Evolutionary conservation across 495 filamentous ascomycete genomes (phyloP).

Genomic region (Tuber magnatum): DNA sequence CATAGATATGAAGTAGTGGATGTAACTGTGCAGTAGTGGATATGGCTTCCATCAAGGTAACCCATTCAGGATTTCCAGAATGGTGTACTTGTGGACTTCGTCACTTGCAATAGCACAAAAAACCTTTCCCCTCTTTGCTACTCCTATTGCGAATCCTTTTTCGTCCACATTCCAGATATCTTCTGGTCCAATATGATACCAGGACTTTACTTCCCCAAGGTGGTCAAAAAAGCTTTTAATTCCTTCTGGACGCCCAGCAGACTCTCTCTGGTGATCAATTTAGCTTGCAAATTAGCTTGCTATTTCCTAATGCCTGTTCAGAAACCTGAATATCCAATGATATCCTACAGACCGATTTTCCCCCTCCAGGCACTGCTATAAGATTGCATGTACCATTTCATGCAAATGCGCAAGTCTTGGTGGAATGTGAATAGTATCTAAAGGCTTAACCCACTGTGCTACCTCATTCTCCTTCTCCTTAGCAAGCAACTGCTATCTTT

Average conservation of each 20-base stretch:
- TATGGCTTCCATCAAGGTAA: slow-evolving; percentile 10
- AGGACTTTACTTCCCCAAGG: not conserved
- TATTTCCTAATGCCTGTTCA: slow-evolving; percentile 2
- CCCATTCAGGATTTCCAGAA: slow-evolving; percentile 19
- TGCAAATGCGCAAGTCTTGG: slow-evolving; percentile 5
- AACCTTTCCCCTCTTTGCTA: slow-evolving; percentile 6
- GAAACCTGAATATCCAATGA: slow-evolving; percentile 12
- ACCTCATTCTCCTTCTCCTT: slow-evolving; percentile 7
- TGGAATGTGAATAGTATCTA: slow-evolving; percentile 14
- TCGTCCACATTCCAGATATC: slow-evolving; percentile 12
- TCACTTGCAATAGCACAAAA: not conserved
- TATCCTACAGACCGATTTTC: not conserved
- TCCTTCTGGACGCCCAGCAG: not conserved
- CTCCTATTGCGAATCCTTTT: slow-evolving; percentile 10
- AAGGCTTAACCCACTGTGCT: slow-evolving; percentile 7
- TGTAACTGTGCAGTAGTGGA: not conserved
- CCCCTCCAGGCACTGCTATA: not conserved
- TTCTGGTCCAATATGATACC: not conserved
- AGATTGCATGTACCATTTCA: not conserved
- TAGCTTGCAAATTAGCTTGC: not conserved
- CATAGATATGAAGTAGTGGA: slow-evolving; percentile 10
- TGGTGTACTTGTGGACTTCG: slow-evolving; percentile 3
- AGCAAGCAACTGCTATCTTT: not conserved
- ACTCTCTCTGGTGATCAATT: slow-evolving; percentile 11
- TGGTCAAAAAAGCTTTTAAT: slow-evolving; percentile 8